phyloP scores from a whole-genome alignment of 2,329 filamentous ascomycete species.

The Pyricularia grisea region DNA sequence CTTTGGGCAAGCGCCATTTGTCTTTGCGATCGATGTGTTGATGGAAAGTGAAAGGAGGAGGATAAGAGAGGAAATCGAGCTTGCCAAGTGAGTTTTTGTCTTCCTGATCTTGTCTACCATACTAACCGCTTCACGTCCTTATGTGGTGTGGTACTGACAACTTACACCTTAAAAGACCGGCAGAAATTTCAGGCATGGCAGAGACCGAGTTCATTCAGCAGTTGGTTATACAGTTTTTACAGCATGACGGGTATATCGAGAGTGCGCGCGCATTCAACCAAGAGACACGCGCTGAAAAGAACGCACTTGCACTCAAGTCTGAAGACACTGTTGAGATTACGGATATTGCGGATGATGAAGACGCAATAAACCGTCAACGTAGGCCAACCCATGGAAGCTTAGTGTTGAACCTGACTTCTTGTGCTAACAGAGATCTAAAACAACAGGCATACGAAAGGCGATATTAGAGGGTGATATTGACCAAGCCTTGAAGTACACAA shows the following conservation, averaged over 20 bases:
- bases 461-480: slow-evolving; percentile 92
- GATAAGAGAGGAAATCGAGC: slow-evolving; percentile 50
- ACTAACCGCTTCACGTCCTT: neutral
- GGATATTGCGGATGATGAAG: slow-evolving; percentile 69
- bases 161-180: neutral
- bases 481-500: slow-evolving; percentile 73
- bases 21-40: slow-evolving; percentile 84
- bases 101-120: neutral
- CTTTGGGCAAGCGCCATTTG: slow-evolving; percentile 67
- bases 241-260: slow-evolving; percentile 92
- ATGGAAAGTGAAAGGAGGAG: slow-evolving; percentile 59
- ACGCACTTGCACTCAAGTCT: slow-evolving; percentile 54
- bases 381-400: slow-evolving; percentile 21
- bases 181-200: slow-evolving; percentile 27
- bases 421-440: neutral
- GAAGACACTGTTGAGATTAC: slow-evolving; percentile 44
- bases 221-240: slow-evolving; percentile 78
- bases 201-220: slow-evolving; percentile 76
- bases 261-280: slow-evolving; percentile 81
- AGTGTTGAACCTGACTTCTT: slow-evolving; percentile 5
- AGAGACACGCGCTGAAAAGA: slow-evolving; percentile 67
- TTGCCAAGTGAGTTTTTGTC: slow-evolving; percentile 25
- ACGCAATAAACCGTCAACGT: slow-evolving; percentile 83
- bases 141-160: neutral
- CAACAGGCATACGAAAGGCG: slow-evolving; percentile 68